Conservation (phyloP, 257 asterid genomes). For the Knoxia roxburghii region DNA sequence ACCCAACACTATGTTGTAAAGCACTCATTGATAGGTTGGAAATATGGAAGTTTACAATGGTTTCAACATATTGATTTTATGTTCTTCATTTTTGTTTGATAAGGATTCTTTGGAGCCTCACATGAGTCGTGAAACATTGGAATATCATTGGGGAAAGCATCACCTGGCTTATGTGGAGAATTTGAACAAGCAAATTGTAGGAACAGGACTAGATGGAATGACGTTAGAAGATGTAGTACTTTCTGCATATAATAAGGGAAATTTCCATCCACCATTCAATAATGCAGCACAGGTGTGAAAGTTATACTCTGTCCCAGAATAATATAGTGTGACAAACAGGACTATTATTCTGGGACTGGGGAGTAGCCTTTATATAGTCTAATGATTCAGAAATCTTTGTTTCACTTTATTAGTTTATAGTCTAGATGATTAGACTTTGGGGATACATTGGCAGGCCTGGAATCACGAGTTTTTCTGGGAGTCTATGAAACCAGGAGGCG, state of each 20-base stretch:
- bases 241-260: constrained; percentile 70
- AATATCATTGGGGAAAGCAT: constrained; percentile 98
- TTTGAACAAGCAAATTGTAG: constrained; percentile 87
- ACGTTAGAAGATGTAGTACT: constrained; percentile 61
- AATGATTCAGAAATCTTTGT: not conserved
- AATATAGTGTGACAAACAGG: too few relatives aligned
- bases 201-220: constrained; percentile 67
- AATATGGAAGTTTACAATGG: not conserved
- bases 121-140: constrained; percentile 81
- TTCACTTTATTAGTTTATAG: not conserved
- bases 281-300: constrained; percentile 88
- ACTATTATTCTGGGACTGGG: too few relatives aligned
- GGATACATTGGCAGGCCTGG: constrained; percentile 55
- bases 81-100: constrained; percentile 3
- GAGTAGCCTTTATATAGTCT: not conserved
- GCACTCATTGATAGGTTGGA: too few relatives aligned
- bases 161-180: constrained; percentile 82
- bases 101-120: constrained; percentile 93
- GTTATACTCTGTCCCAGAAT: too few relatives aligned
- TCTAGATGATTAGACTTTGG: constrained; percentile 1
- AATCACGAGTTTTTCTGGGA: constrained; percentile 96
- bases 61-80: not conserved
- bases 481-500: constrained; percentile 93
- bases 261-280: constrained; percentile 84
- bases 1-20: not conserved